Evolutionary conservation across 257 asterid species (phyloP).

Genomic region (Rehmannia glutinosa): DNA sequence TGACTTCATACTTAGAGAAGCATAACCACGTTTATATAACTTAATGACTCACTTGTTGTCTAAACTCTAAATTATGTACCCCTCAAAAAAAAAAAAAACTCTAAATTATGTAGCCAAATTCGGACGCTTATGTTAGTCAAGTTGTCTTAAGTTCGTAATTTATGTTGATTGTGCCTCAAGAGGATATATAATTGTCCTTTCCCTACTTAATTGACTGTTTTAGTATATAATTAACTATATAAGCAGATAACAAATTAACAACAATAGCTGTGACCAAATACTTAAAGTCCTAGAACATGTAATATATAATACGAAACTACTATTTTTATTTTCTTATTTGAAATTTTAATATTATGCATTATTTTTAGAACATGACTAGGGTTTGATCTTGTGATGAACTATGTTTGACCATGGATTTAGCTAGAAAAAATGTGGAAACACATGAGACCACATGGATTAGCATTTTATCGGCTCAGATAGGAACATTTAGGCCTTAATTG

Average conservation of each 20-base stretch:
- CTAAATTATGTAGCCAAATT: no score
- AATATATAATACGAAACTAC: neutral
- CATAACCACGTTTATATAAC: neutral
- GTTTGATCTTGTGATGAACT: slow-evolving; percentile 11
- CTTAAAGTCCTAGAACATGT: neutral
- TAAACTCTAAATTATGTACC: no score
- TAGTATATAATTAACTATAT: slow-evolving; percentile 1
- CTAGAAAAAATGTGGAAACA: slow-evolving; percentile 32
- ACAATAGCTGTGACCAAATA: slow-evolving; percentile 2
- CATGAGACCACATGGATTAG: slow-evolving; percentile 78
- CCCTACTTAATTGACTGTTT: no score
- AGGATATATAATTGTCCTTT: neutral
- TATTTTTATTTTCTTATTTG: no score
- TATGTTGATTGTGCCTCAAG: neutral
- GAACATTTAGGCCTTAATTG: slow-evolving; percentile 28
- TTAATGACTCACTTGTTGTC: neutral
- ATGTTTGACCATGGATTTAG: slow-evolving; percentile 26
- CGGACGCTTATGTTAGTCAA: neutral
- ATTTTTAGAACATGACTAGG: slow-evolving; percentile 17
- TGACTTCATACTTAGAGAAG: neutral
- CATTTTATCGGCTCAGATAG: slow-evolving; percentile 20
- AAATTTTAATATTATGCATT: no score
- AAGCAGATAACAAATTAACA: neutral
- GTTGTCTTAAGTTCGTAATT: neutral
- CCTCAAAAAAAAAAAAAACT: no score